Base-by-base conservation (phyloP, 1,284 basidiomycete genomes). In the Afroboletus lepidellus region DNA sequence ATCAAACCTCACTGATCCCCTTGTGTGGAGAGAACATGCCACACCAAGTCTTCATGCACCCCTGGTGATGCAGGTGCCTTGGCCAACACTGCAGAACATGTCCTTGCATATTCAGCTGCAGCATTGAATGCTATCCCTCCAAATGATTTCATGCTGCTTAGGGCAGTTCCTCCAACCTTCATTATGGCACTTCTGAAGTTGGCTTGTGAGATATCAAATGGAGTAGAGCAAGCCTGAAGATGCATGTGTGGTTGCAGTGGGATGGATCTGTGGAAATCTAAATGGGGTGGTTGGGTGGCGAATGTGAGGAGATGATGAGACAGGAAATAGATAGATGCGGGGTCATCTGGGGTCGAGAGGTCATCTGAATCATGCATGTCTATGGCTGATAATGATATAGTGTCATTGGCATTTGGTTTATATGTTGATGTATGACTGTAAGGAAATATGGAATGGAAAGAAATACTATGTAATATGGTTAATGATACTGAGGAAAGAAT, bases 221-320 rank as follows among this genome's bases (percentile, higher is more conserved):
- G 56, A n/a, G 38, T 53, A 0, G 67, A 64, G 15, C 66, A 58
- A 50, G 56, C 38, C 27, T 54, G 58, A 33, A 41, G 12, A 39
- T 64, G 62, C 15, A 60, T 53, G 12, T 58, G 64, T 24, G 67
- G 67, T 4, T 58, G 56, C 33, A 65, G 51, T 34, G 57, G 30
- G 38, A 55, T 34, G 5, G 48, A 41, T 24, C 50, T 56, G 16
- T 53, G 63, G 57, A 61, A 62, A 58, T 67, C 69, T 7, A 67
- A 58, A 21, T 71, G 64, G 1, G 77, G 71, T 8, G 75, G 69
- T 5, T 71, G 66, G 1, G 81, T 78, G 8, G 78, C 77, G 56
- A 79, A 88, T 5, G 84, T 85, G 8, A 90, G 73, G 20, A 89
- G 75, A 13, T 86, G 80, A 39, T 75, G 70, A 18, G 81, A 83